Evolutionary conservation across 169 alveolate genomes (phyloP).

Genomic region (Eimeria falciformis): DNA sequence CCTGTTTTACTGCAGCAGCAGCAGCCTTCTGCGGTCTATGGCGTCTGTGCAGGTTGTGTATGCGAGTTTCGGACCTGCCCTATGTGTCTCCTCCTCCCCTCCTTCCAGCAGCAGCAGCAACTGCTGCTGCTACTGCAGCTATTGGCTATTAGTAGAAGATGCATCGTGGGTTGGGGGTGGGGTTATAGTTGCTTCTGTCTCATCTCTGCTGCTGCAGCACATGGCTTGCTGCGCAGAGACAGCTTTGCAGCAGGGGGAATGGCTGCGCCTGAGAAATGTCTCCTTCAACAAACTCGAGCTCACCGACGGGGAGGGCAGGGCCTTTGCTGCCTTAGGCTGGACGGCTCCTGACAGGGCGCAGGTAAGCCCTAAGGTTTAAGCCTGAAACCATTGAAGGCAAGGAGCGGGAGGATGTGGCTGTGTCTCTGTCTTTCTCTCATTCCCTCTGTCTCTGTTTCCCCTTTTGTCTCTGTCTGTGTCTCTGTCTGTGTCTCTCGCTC

Average conservation of each 20-base stretch:
- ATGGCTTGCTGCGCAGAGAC: conserved; percentile 31
- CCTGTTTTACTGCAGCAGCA: neutral
- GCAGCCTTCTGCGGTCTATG: neutral
- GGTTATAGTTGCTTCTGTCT: conserved; percentile 28
- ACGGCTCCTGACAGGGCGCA: conserved; percentile 43
- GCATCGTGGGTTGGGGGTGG: conserved; percentile 62
- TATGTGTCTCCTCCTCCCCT: neutral
- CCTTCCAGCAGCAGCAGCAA: neutral
- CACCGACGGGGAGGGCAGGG: neutral
- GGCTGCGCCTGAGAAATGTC: conserved; percentile 17
- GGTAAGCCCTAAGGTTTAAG: conserved; percentile 27
- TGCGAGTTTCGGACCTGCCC: conserved; percentile 35
- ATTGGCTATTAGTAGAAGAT: conserved; percentile 38
- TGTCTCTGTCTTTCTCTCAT: no score
- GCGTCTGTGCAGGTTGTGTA: conserved; percentile 6
- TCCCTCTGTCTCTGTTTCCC: no score
- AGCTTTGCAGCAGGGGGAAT: conserved; percentile 43
- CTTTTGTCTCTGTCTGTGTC: no score
- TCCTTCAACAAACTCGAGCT: conserved; percentile 16
- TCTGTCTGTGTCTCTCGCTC: no score
- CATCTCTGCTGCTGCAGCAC: conserved; percentile 16
- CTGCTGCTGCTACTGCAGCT: conserved; percentile 25
- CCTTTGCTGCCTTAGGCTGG: conserved; percentile 37
- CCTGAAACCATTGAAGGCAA: neutral
- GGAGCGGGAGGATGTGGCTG: no score